Percentiles rank a stretch among this genome's conserved stretches.
These are phyloP conservation scores for Phytophthora hibernalis DNA, from an alignment of 352 stramenopile genomes.

Conservation along the genomic window DNA sequence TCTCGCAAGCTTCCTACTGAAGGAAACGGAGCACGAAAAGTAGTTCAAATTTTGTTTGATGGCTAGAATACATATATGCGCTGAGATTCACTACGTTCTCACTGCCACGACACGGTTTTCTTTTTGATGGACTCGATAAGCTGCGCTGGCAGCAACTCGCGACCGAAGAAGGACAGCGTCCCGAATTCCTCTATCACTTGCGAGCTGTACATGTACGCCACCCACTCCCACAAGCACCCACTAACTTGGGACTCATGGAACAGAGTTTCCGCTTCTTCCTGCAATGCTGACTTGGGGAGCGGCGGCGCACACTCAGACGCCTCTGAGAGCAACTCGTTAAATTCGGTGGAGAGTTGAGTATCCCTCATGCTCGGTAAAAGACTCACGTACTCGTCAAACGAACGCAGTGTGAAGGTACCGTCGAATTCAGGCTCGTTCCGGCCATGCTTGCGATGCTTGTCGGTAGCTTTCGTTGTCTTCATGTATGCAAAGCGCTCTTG, in stretches of 20 bases:
- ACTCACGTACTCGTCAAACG: conserved; percentile 40
- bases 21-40: too few species aligned
- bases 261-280: conserved; percentile 11
- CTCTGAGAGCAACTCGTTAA: conserved; percentile 26
- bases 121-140: conserved; percentile 60
- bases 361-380: conserved; percentile 18
- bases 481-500: conserved; percentile 33
- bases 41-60: too few species aligned
- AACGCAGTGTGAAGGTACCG: conserved; percentile 34
- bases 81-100: too few species aligned
- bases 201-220: conserved; percentile 46
- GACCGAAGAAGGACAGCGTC: conserved; percentile 52
- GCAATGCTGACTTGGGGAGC: conserved; percentile 8
- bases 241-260: conserved; percentile 13
- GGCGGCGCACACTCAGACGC: conserved; percentile 14
- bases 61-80: too few species aligned
- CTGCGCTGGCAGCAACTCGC: conserved; percentile 52
- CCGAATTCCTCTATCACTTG: conserved; percentile 58
- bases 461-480: conserved; percentile 34
- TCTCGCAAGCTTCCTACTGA: too few species aligned
- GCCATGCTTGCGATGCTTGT: conserved; percentile 32
- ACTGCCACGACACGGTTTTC: conserved; percentile 44
- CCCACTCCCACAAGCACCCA: conserved; percentile 45
- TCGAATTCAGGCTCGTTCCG: conserved; percentile 29
- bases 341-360: conserved; percentile 23